These are phyloP conservation scores for Metschnikowia sp. DNA, from an alignment of 805 yeast genomes.

Conservation along the genomic window DNA sequence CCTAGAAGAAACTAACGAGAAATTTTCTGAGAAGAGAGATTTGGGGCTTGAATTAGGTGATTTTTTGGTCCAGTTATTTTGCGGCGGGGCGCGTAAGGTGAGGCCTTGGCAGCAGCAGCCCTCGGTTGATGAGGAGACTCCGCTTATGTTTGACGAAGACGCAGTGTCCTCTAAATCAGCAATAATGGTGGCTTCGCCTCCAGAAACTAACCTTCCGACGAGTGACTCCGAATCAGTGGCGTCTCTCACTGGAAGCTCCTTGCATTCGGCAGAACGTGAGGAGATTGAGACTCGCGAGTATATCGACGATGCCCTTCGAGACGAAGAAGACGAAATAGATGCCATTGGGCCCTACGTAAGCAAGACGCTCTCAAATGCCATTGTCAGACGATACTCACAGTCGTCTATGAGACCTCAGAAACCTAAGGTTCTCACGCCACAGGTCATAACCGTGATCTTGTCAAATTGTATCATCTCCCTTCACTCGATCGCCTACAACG, in stretches of 20 bases:
- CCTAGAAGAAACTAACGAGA: slow-evolving; percentile 51
- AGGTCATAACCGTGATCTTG: slow-evolving; percentile 28
- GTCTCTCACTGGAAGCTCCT: background rate
- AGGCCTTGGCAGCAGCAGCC: slow-evolving; percentile 21
- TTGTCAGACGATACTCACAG: slow-evolving; percentile 16
- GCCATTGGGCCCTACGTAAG: slow-evolving; percentile 6
- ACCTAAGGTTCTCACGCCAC: slow-evolving; percentile 23
- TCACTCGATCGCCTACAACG: slow-evolving; percentile 31
- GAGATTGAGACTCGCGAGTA: background rate
- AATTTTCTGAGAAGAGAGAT: slow-evolving; percentile 38
- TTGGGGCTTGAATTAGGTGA: slow-evolving; percentile 47
- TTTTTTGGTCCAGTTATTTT: slow-evolving; percentile 11
- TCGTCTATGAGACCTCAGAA: slow-evolving; percentile 4
- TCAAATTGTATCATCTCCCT: slow-evolving; percentile 35
- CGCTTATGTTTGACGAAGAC: slow-evolving; percentile 1
- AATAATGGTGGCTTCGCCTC: background rate
- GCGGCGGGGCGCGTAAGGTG: slow-evolving; percentile 19
- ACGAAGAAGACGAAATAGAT: slow-evolving; percentile 7
- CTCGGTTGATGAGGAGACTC: slow-evolving; percentile 5
- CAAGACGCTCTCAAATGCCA: slow-evolving; percentile 12
- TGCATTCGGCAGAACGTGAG: background rate
- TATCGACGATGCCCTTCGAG: background rate
- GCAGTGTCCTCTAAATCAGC: background rate
- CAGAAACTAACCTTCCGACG: background rate
- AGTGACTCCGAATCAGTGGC: slow-evolving; percentile 1